These are phyloP conservation scores for Lepidium didymum DNA, from an alignment of 345 rosid species.

Conservation along the genomic window DNA sequence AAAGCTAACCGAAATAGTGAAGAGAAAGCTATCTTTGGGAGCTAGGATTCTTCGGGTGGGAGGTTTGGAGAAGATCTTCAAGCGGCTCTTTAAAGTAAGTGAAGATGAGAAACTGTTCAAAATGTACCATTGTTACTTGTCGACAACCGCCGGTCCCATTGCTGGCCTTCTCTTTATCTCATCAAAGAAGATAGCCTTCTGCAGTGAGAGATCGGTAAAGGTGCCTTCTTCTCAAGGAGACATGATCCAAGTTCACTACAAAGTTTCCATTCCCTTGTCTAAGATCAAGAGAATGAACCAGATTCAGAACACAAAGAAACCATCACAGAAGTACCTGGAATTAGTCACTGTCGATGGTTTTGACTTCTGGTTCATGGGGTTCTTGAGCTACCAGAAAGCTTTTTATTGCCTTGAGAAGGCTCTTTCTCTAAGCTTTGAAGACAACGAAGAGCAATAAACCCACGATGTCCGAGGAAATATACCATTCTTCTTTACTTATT, in stretches of 20 bases:
- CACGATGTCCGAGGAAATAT: not conserved
- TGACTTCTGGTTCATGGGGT: conserved; percentile 42
- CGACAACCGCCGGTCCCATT: conserved; percentile 45
- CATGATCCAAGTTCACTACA: conserved; percentile 32
- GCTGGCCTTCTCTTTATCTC: conserved; percentile 47
- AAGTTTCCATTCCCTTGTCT: conserved; percentile 31
- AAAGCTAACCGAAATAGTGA: conserved; percentile 37
- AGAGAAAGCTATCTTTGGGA: conserved; percentile 32
- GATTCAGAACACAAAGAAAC: conserved; percentile 26
- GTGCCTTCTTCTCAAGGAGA: conserved; percentile 32
- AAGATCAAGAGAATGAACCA: conserved; percentile 29
- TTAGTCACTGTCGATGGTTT: conserved; percentile 30
- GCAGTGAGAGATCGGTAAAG: conserved; percentile 33
- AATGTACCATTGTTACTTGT: conserved; percentile 43
- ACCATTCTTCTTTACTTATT: conserved; percentile 8
- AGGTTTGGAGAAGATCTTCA: conserved; percentile 30
- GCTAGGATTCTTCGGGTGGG: conserved; percentile 34
- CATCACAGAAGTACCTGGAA: conserved; percentile 29
- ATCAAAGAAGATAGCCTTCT: conserved; percentile 30
- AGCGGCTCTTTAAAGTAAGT: conserved; percentile 29
- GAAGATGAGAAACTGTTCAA: conserved; percentile 40
- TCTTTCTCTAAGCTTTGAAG: conserved; percentile 26
- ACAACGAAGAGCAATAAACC: conserved; percentile 15
- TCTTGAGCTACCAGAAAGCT: conserved; percentile 34
- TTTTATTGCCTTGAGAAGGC: conserved; percentile 26